These are phyloP conservation scores for Hypoxylon sp. DNA, from an alignment of 2,329 filamentous ascomycete genomes.

Conservation along the genomic window DNA sequence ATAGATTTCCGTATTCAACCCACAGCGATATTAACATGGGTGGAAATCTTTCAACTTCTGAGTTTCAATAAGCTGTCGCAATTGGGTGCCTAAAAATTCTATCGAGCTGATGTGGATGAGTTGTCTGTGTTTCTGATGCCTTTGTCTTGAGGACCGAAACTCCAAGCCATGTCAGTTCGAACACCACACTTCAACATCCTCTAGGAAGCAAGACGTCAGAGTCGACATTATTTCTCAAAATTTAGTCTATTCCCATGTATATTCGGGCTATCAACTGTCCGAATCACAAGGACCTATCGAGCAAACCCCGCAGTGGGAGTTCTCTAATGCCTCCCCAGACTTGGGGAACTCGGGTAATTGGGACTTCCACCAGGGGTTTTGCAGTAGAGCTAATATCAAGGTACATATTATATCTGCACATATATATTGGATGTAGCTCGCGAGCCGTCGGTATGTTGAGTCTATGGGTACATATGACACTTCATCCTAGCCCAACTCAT, in stretches of 20 bases:
- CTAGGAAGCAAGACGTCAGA: not conserved
- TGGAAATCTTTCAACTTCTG: not conserved
- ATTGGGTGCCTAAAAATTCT: not conserved
- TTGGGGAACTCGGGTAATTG: constrained; percentile 39
- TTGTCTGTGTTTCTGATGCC: not conserved
- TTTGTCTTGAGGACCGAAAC: not conserved
- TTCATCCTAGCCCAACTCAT: constrained; percentile 13
- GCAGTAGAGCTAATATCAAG: constrained; percentile 17
- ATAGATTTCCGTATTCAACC: not conserved
- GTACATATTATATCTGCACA: constrained; percentile 23
- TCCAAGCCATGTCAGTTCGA: not conserved
- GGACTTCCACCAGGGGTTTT: constrained; percentile 32
- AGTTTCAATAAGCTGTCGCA: not conserved
- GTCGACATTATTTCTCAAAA: not conserved
- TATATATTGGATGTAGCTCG: too few species aligned
- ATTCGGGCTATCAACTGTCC: constrained; percentile 44
- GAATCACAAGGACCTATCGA: constrained; percentile 23
- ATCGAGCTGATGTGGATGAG: not conserved
- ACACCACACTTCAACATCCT: not conserved
- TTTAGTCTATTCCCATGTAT: not conserved
- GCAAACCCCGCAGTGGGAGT: constrained; percentile 44
- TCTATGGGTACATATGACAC: constrained; percentile 10
- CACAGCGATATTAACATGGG: not conserved
- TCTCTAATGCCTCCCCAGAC: constrained; percentile 38
- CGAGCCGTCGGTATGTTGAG: not conserved